A percentile compares a stretch with the other conserved stretches of the same genome.
Evolutionary conservation across 2,329 filamentous ascomycete genomes (phyloP).

Genomic region (Phaeoacremonium minimum): DNA sequence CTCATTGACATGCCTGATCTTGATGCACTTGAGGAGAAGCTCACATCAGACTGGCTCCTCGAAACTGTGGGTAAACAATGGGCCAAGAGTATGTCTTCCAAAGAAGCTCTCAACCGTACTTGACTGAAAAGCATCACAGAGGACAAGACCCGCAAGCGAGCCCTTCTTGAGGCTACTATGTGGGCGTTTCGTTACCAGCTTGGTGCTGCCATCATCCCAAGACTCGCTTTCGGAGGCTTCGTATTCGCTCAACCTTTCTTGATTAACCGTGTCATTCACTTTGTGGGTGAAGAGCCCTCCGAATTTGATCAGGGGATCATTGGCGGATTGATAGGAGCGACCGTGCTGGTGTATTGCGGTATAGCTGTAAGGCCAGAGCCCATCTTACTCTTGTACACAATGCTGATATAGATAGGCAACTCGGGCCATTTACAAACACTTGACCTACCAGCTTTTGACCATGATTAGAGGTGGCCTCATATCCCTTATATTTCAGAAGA

Average conservation of each 20-base stretch:
- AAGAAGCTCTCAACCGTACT: no score
- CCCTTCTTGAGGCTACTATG: conserved; percentile 7
- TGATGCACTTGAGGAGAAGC: neutral
- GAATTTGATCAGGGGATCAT: conserved; percentile 28
- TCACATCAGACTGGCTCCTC: neutral
- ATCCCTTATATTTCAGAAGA: conserved; percentile 18
- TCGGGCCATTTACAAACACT: conserved; percentile 10
- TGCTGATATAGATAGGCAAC: conserved; percentile 24
- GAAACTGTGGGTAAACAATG: no score
- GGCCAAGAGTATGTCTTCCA: no score
- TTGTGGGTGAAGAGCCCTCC: conserved; percentile 20
- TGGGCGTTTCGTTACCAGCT: conserved; percentile 19
- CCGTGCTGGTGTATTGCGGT: neutral
- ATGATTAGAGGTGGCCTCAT: conserved; percentile 21
- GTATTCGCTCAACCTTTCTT: conserved; percentile 40
- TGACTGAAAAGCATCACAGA: no score
- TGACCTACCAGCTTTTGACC: conserved; percentile 14
- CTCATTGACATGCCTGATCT: neutral
- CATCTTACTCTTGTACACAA: conserved; percentile 37
- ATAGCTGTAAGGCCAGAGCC: conserved; percentile 8
- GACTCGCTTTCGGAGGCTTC: conserved; percentile 33
- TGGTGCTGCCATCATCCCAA: conserved; percentile 24
- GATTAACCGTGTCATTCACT: conserved; percentile 25
- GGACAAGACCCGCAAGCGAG: neutral
- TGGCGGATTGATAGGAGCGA: conserved; percentile 14